A percentile compares a stretch with the other conserved stretches of the same genome.
phyloP scores from a whole-genome alignment of 768 basidiomycete species.

The Trametes cinnabarina region DNA sequence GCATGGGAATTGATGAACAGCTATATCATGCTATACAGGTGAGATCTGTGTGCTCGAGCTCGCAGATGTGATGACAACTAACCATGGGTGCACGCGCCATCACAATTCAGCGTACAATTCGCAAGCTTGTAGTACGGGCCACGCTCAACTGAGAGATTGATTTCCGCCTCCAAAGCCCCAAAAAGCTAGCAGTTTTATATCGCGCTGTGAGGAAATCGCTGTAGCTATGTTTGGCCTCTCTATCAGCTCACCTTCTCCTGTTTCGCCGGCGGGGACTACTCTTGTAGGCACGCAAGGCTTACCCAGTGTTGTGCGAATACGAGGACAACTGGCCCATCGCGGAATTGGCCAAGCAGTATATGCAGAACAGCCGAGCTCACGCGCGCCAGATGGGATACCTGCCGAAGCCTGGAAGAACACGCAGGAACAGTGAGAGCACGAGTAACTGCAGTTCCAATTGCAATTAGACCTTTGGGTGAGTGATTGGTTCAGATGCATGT shows the following conservation, averaged over 20 bases:
- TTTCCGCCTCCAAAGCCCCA: neutral
- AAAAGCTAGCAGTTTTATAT: neutral
- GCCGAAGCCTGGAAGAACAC: neutral
- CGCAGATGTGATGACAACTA: no score
- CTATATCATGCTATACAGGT: neutral
- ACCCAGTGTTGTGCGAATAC: constrained; percentile 14
- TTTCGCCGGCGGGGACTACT: no score
- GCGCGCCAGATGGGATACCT: constrained; percentile 4
- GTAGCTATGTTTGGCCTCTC: neutral
- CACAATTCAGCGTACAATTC: neutral
- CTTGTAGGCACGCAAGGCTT: constrained; percentile 1
- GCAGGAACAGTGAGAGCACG: no score
- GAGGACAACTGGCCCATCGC: constrained; percentile 21
- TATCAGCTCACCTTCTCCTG: no score
- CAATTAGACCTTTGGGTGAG: no score
- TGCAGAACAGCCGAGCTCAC: constrained; percentile 17
- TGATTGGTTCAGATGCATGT: no score
- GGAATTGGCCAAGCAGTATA: constrained; percentile 18
- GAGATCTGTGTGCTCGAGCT: neutral
- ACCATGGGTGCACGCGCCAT: no score
- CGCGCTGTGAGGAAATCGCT: neutral
- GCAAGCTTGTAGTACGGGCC: neutral
- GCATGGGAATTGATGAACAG: no score
- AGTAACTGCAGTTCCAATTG: no score
- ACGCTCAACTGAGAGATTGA: constrained; percentile 2